These are phyloP conservation scores for Paracoccidioides brasiliensis DNA, from an alignment of 2,329 filamentous ascomycete species.

Conservation along the genomic window DNA sequence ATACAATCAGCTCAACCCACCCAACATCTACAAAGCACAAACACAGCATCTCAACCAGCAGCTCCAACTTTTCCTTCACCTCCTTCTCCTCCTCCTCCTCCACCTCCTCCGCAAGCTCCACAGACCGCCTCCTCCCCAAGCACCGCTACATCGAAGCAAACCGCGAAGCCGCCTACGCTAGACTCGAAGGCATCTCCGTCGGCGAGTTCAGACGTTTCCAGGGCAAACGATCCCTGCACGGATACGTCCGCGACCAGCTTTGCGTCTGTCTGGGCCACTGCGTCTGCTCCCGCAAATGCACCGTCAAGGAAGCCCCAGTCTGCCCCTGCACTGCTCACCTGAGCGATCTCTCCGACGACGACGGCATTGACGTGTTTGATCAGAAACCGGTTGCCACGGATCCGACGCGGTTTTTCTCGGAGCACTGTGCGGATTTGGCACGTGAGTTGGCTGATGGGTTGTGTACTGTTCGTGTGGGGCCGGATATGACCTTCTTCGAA, in stretches of 20 bases:
- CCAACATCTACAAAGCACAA: too few relatives aligned
- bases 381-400: slow-evolving; percentile 4
- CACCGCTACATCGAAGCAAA: slow-evolving; percentile 17
- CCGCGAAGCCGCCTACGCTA: slow-evolving; percentile 22
- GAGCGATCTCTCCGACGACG: slow-evolving; percentile 15
- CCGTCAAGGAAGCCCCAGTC: slow-evolving; percentile 15
- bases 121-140: slow-evolving; percentile 10
- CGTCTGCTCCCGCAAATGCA: slow-evolving; percentile 23
- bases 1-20: too few relatives aligned
- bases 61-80: neutral
- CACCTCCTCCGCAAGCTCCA: neutral
- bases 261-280: slow-evolving; percentile 26
- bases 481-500: slow-evolving; percentile 12
- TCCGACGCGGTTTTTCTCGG: slow-evolving; percentile 11
- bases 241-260: slow-evolving; percentile 20
- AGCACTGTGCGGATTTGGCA: slow-evolving; percentile 18
- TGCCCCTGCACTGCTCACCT: slow-evolving; percentile 27
- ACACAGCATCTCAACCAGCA: neutral
- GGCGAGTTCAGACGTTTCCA: slow-evolving; percentile 23
- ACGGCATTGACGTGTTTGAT: neutral
- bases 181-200: slow-evolving; percentile 22
- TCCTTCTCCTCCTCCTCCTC: neutral
- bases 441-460: slow-evolving; percentile 22
- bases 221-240: slow-evolving; percentile 13
- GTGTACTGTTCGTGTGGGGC: slow-evolving; percentile 12